Conservation (phyloP, 768 basidiomycete species). For the Boletus patriciae region DNA sequence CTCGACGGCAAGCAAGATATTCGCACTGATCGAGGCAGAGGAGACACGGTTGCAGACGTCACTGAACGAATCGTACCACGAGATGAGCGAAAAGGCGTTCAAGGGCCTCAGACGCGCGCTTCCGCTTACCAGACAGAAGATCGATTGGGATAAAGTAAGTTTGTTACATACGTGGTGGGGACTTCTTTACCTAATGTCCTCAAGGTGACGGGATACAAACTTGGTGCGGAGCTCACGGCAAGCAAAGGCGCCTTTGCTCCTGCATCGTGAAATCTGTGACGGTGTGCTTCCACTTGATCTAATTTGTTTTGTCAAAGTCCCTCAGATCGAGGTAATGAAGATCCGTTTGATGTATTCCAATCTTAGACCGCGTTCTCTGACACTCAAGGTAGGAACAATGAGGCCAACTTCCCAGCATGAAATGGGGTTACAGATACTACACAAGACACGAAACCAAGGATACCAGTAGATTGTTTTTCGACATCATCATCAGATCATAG, state of each 20-base stretch:
- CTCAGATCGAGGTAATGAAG: constrained; percentile 2
- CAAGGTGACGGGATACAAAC: constrained; percentile 62
- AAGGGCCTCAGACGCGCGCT: constrained; percentile 86
- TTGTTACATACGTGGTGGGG: not conserved
- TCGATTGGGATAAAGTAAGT: constrained; percentile 92
- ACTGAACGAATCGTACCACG: constrained; percentile 78
- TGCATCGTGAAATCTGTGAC: constrained; percentile 20
- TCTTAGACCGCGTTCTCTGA: not conserved
- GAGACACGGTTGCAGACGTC: constrained; percentile 77
- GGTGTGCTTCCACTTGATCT: not conserved
- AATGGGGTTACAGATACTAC: constrained; percentile 2
- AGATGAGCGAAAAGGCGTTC: constrained; percentile 93
- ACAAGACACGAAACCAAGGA: constrained; percentile 6
- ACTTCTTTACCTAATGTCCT: not conserved
- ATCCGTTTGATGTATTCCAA: constrained; percentile 4
- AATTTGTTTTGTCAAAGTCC: not conserved
- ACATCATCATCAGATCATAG: constrained; percentile 33
- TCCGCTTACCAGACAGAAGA: constrained; percentile 88
- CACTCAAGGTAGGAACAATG: not conserved
- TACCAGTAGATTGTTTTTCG: not conserved
- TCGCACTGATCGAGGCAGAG: constrained; percentile 80
- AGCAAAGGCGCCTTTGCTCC: constrained; percentile 55
- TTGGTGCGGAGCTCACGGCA: constrained; percentile 73
- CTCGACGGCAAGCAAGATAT: constrained; percentile 63
- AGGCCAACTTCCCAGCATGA: not conserved